phyloP scores from a whole-genome alignment of 177 flowering plant genomes.

The Vitis hybrid region DNA sequence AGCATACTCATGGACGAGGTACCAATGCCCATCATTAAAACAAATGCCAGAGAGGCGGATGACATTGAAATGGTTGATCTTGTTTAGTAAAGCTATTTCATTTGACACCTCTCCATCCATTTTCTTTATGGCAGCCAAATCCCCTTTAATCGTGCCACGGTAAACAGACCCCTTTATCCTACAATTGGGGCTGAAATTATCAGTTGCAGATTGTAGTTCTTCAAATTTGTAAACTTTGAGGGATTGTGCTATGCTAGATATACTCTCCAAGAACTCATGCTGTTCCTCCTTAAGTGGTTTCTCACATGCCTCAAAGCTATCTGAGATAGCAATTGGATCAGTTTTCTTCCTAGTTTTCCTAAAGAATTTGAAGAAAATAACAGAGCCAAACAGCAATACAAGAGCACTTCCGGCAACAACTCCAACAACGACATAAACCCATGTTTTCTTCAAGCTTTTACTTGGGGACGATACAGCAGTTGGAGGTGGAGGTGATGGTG shows the following conservation, averaged over 20 bases:
- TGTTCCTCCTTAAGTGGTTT: constrained; percentile 33
- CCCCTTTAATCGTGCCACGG: constrained; percentile 60
- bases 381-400: constrained; percentile 10
- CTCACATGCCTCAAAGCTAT: constrained; percentile 36
- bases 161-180: constrained; percentile 70
- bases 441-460: constrained; percentile 37
- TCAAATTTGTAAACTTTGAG: constrained; percentile 55
- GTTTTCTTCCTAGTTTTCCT: constrained; percentile 22
- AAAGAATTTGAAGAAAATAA: constrained; percentile 26
- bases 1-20: constrained; percentile 72
- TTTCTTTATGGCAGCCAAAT: constrained; percentile 65
- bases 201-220: constrained; percentile 64
- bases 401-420: constrained; percentile 38
- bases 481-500: constrained; percentile 37
- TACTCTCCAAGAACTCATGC: constrained; percentile 32
- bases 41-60: constrained; percentile 69
- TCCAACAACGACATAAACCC: constrained; percentile 61
- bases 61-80: constrained; percentile 68
- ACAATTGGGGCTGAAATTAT: constrained; percentile 51
- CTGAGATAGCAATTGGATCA: constrained; percentile 12
- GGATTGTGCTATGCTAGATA: constrained; percentile 50
- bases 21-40: constrained; percentile 58
- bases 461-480: constrained; percentile 30
- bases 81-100: constrained; percentile 59
- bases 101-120: constrained; percentile 57